Base-by-base conservation (phyloP, 2,329 filamentous ascomycete species). In the Talaromyces sp. region DNA sequence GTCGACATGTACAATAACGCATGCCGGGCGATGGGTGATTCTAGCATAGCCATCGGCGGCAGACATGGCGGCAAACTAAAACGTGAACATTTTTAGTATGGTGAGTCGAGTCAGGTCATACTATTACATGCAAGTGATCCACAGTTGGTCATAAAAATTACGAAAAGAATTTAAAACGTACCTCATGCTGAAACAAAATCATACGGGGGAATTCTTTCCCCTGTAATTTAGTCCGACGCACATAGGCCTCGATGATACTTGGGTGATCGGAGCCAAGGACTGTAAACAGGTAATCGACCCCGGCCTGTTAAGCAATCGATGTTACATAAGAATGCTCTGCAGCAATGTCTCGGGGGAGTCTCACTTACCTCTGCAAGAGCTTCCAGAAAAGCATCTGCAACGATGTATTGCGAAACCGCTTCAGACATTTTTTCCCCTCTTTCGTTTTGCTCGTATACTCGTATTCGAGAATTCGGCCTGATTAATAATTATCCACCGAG, bases 1-100 rank as follows among this genome's bases (percentile, higher is more conserved):
- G 63, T 91, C 88, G 53, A 91, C 88, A 66, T 91, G 88, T 0
- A 90, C 81, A 63, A 91, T 84, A 4, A 91, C 88, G 61, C 82
- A 86, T 3, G 61, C 61, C 9, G 61, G 61, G 6, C 53, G 53
- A 21, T 62, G 61, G 33, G 59, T 62, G 39, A 62, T 56, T 43
- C 61, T 56, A 17, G 61, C 61, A 21, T 61, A 62, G 40, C 61
- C 61, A 55, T 62, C 61, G 11, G 61, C 61, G 17, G 61, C 61
- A 48, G 61, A 62, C 39, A 62, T 62, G 25, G 61, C 61, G n/a
- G 61, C 61, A 41, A 62, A 62, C 61, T 62, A 57, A 22, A 35
- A 7, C 17, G n/a, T n/a, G n/a, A n/a, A 28, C 56, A 15, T 53
- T 45, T 41, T 31, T 9, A n/a, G 43, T 25, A 46, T n/a, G 25